Conservation (phyloP, 805 yeast species). For the Nematodospora valgi region DNA sequence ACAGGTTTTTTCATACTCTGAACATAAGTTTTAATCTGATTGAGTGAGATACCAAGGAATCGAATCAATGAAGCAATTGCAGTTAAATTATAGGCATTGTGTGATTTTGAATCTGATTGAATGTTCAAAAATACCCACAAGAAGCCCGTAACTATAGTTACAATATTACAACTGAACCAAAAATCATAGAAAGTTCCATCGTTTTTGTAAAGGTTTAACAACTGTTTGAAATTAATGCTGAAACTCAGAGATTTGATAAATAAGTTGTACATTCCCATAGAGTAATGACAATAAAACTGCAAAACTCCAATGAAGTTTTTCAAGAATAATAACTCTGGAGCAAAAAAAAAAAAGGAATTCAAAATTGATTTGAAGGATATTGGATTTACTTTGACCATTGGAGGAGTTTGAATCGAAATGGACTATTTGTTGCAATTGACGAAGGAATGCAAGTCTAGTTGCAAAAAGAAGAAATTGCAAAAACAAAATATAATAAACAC, state of each 20-base stretch:
- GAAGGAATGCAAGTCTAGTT: too few relatives aligned
- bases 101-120: background rate
- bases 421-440: too few relatives aligned
- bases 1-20: background rate
- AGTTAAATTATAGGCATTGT: conserved; percentile 3
- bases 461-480: too few relatives aligned
- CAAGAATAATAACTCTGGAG: conserved; percentile 2
- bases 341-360: background rate
- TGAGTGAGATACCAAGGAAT: background rate
- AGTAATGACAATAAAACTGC: conserved; percentile 7
- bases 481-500: too few relatives aligned
- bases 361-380: background rate
- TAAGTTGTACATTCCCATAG: too few relatives aligned
- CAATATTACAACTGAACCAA: conserved; percentile 6
- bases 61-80: background rate
- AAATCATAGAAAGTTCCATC: conserved; percentile 6
- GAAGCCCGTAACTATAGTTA: conserved; percentile 1
- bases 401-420: too few relatives aligned
- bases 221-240: background rate
- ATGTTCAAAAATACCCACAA: conserved; percentile 4
- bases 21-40: background rate
- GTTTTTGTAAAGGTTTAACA: background rate
- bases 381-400: too few relatives aligned
- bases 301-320: background rate
- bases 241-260: too few relatives aligned